Conservation (phyloP, 139 green algal genomes). For the Astrephomene gubernaculifera region DNA sequence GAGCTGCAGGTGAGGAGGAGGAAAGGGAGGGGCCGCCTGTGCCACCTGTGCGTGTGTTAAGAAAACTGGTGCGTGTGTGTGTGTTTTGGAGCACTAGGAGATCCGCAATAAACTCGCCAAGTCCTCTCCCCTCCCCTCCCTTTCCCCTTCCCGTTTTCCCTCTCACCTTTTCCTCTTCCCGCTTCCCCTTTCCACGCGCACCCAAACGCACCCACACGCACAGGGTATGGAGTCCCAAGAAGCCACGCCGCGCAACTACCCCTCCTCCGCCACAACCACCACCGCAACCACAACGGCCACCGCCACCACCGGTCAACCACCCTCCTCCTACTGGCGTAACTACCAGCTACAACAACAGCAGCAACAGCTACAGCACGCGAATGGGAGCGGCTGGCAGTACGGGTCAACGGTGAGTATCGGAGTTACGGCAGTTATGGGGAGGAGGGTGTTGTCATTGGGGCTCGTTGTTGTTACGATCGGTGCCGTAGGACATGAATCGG, state of each 20-base stretch:
- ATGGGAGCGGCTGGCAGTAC: not conserved
- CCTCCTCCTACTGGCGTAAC: not conserved
- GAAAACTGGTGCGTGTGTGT: too few species aligned
- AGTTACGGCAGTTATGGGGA: not conserved
- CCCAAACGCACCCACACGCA: not conserved
- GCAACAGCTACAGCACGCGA: not conserved
- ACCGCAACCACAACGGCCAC: not conserved
- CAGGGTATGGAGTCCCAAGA: constrained; percentile 25
- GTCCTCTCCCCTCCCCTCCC: not conserved
- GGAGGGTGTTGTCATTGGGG: not conserved
- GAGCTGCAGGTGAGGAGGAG: constrained; percentile 20
- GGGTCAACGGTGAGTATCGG: not conserved
- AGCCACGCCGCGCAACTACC: constrained; percentile 7
- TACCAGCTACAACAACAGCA: not conserved
- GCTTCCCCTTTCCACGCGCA: not conserved
- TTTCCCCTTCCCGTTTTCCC: not conserved
- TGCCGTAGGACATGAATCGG: too few species aligned
- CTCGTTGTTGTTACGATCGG: not conserved
- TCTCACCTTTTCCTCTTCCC: not conserved
- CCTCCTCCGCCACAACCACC: not conserved
- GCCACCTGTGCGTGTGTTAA: too few species aligned
- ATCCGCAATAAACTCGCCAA: not conserved
- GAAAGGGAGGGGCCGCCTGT: not conserved
- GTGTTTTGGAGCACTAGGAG: not conserved
- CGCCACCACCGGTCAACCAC: not conserved